A percentile compares a stretch with the other conserved stretches of the same genome.
These are phyloP conservation scores for Lentinula aciculospora DNA, from an alignment of 768 basidiomycete species.

Conservation along the genomic window DNA sequence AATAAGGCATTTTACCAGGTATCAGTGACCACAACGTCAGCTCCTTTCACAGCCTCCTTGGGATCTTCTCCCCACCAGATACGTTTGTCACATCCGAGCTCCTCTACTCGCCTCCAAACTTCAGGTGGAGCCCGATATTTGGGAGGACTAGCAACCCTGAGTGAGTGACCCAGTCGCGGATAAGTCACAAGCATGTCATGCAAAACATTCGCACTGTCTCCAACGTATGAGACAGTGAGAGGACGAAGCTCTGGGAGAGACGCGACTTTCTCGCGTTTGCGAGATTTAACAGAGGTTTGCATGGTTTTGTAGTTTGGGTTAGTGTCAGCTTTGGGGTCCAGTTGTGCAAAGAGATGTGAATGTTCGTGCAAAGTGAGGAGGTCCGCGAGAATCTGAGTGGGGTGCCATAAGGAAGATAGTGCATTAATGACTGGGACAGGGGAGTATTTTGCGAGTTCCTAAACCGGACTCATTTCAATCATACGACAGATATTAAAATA, in stretches of 20 bases:
- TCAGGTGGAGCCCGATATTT: conserved; percentile 60
- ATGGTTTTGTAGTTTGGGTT: conserved; percentile 16
- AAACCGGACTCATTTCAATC: background rate
- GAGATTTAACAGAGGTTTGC: conserved; percentile 6
- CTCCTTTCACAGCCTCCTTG: conserved; percentile 79
- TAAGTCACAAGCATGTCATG: conserved; percentile 97
- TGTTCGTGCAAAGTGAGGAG: conserved; percentile 84
- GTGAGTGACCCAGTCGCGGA: conserved; percentile 82
- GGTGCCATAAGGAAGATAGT: conserved; percentile 93
- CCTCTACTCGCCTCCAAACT: conserved; percentile 80
- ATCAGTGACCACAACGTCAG: conserved; percentile 95
- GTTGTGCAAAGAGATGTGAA: conserved; percentile 44
- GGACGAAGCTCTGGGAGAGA: conserved; percentile 56
- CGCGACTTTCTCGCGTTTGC: conserved; percentile 8
- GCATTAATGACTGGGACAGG: conserved; percentile 95
- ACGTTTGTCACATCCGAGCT: conserved; percentile 64
- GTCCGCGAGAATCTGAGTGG: conserved; percentile 93
- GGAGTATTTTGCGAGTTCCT: conserved; percentile 90
- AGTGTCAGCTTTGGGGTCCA: conserved; percentile 9
- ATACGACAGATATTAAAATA: background rate
- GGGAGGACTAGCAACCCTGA: conserved; percentile 79
- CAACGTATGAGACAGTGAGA: conserved; percentile 88
- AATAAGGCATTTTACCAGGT: conserved; percentile 66
- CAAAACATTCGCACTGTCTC: conserved; percentile 91
- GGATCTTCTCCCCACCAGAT: conserved; percentile 79